Evolutionary conservation across 1,284 basidiomycete genomes (phyloP).

Genomic region (Cryptococcus sp.): DNA sequence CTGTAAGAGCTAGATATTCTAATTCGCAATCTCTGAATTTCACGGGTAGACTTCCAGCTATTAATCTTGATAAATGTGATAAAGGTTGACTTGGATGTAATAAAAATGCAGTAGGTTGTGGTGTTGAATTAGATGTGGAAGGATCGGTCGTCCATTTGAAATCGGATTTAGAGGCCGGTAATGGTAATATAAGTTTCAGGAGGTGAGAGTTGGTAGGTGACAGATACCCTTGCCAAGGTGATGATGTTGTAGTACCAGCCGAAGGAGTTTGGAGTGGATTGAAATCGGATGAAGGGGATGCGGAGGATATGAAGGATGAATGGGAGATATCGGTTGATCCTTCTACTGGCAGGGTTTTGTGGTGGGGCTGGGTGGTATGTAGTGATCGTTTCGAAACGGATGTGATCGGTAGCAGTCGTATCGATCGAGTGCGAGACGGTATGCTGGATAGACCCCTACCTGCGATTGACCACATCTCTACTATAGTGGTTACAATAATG

Average conservation of each 20-base stretch:
- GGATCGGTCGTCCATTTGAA: neutral
- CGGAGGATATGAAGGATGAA: constrained; percentile 27
- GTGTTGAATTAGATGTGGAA: constrained; percentile 19
- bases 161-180: constrained; percentile 33
- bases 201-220: constrained; percentile 61
- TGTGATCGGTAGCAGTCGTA: no score
- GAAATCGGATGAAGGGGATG: constrained; percentile 30
- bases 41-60: constrained; percentile 40
- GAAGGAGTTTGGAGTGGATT: constrained; percentile 25
- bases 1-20: constrained; percentile 52
- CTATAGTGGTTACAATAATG: no score
- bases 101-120: constrained; percentile 54
- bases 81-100: constrained; percentile 48
- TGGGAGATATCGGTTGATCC: constrained; percentile 34
- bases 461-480: no score
- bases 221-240: constrained; percentile 53
- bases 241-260: constrained; percentile 15
- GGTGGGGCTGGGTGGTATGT: no score
- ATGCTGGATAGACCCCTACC: no score
- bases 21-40: constrained; percentile 45
- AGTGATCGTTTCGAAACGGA: no score
- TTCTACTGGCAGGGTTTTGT: constrained; percentile 7
- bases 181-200: constrained; percentile 61
- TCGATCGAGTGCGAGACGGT: no score
- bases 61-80: constrained; percentile 50